A percentile compares a stretch with the other conserved stretches of the same genome.
phyloP scores from a whole-genome alignment of 2,329 filamentous ascomycete genomes.

The Aspergillus vadensis region DNA sequence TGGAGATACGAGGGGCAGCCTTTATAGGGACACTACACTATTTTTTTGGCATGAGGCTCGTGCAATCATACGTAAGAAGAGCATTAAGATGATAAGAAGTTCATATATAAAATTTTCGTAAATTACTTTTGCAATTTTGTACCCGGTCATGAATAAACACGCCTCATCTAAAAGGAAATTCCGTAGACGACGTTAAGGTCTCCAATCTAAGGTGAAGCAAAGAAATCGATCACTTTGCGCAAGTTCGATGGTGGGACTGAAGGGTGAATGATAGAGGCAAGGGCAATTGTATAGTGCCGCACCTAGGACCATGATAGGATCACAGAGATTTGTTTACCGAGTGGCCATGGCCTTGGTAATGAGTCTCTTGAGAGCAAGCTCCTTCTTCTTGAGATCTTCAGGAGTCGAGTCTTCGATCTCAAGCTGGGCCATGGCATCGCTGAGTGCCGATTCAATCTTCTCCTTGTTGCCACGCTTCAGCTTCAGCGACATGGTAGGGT shows the following conservation, averaged over 20 bases:
- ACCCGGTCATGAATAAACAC: slow-evolving; percentile 15
- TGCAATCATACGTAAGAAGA: slow-evolving; percentile 18
- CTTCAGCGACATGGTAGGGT: slow-evolving; percentile 93
- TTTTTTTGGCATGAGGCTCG: slow-evolving; percentile 7
- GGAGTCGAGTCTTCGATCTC: slow-evolving; percentile 89
- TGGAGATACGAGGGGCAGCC: not conserved
- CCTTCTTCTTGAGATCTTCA: slow-evolving; percentile 99
- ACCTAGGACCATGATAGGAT: not conserved
- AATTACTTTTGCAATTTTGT: slow-evolving; percentile 31
- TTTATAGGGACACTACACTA: not conserved
- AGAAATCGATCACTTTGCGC: slow-evolving; percentile 13
- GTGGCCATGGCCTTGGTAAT: slow-evolving; percentile 98
- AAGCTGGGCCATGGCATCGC: slow-evolving; percentile 95
- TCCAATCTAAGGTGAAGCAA: slow-evolving; percentile 9
- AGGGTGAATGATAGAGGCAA: slow-evolving; percentile 12
- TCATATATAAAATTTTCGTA: slow-evolving; percentile 31
- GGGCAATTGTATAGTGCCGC: not conserved
- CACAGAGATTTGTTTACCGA: slow-evolving; percentile 61
- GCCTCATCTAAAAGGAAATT: slow-evolving; percentile 20
- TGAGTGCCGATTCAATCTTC: slow-evolving; percentile 97
- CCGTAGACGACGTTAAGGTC: slow-evolving; percentile 5
- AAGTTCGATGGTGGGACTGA: slow-evolving; percentile 2
- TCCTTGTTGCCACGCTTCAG: slow-evolving; percentile 99
- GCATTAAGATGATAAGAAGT: slow-evolving; percentile 35
- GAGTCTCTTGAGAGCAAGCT: slow-evolving; percentile 93